These are phyloP conservation scores for Durusdinium trenchii DNA, from an alignment of 73 alveolate genomes.

Conservation along the genomic window DNA sequence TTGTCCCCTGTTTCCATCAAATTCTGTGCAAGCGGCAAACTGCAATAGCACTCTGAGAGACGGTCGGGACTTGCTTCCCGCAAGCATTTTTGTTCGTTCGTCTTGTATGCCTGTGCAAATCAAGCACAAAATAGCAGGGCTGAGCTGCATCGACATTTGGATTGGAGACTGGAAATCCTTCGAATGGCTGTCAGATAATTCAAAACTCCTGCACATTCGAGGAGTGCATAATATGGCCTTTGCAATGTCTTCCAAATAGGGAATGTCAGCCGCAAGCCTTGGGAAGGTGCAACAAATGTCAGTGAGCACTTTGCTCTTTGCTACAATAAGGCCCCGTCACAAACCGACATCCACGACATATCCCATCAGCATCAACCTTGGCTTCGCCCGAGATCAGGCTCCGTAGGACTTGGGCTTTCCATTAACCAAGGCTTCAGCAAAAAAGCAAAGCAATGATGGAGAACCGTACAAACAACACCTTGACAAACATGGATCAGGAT, in stretches of 20 bases:
- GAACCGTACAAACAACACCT: constrained; percentile 90
- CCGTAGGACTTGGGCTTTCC: neutral
- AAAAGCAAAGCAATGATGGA: constrained; percentile 81
- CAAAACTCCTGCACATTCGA: too few species aligned
- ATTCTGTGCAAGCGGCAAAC: too few species aligned
- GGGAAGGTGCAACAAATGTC: too few species aligned
- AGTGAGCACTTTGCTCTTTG: neutral
- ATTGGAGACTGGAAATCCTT: neutral
- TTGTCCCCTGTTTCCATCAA: too few species aligned
- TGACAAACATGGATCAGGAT: neutral
- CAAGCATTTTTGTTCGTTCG: constrained; percentile 29
- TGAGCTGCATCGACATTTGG: neutral
- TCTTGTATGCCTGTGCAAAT: constrained; percentile 11
- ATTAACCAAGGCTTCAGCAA: neutral
- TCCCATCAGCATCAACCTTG: constrained; percentile 71
- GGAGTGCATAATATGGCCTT: constrained; percentile 8
- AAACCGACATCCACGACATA: constrained; percentile 89
- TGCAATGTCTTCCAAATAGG: constrained; percentile 79
- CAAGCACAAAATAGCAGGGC: neutral
- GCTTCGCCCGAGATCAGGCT: neutral
- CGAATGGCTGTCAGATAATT: neutral
- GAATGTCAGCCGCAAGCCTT: constrained; percentile 93
- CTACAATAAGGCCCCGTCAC: neutral
- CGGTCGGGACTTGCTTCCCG: constrained; percentile 27
- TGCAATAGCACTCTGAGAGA: neutral